Percentiles rank a stretch among this genome's conserved stretches.
Conservation (phyloP, 2,329 filamentous ascomycete species). For the Ophiocordyceps camponoti-leonardi region DNA sequence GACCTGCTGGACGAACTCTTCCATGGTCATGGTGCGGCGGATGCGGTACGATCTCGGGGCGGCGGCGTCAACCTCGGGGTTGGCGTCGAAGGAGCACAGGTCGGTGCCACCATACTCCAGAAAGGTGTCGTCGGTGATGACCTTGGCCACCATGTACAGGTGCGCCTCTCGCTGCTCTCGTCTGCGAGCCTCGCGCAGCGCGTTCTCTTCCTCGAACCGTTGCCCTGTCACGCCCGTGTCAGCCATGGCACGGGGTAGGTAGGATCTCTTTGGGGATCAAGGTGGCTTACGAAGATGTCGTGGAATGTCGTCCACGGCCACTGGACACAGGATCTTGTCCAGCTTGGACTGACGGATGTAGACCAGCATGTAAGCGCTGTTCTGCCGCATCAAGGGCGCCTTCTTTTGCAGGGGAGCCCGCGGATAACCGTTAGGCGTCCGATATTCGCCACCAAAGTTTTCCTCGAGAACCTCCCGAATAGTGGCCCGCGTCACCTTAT, state of each 20-base stretch:
- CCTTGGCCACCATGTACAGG: slow-evolving; percentile 71
- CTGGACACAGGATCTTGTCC: slow-evolving; percentile 65
- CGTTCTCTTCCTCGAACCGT: slow-evolving; percentile 68
- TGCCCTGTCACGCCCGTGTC: slow-evolving; percentile 29
- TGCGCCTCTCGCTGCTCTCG: slow-evolving; percentile 92
- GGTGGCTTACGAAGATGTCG: slow-evolving; percentile 50
- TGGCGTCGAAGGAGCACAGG: slow-evolving; percentile 50
- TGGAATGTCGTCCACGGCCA: slow-evolving; percentile 65
- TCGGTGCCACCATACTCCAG: slow-evolving; percentile 70
- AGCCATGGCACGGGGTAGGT: slow-evolving; percentile 1
- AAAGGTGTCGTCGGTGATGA: slow-evolving; percentile 72
- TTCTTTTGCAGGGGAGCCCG: slow-evolving; percentile 35
- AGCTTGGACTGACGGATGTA: slow-evolving; percentile 80
- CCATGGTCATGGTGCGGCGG: slow-evolving; percentile 56
- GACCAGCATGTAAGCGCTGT: slow-evolving; percentile 97
- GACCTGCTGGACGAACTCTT: slow-evolving; percentile 55
- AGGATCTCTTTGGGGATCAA: background rate
- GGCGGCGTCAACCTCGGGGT: slow-evolving; percentile 47
- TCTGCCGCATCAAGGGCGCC: slow-evolving; percentile 43
- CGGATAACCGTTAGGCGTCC: slow-evolving; percentile 26
- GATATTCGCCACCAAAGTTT: slow-evolving; percentile 86
- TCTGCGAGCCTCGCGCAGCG: slow-evolving; percentile 53
- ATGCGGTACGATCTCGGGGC: slow-evolving; percentile 58
- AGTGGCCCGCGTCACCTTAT: slow-evolving; percentile 89
- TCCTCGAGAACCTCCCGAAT: slow-evolving; percentile 86